Percentiles rank a stretch among this genome's conserved stretches.
These are phyloP conservation scores for Jatropha curcas DNA, from an alignment of 345 rosid species.

Conservation along the genomic window DNA sequence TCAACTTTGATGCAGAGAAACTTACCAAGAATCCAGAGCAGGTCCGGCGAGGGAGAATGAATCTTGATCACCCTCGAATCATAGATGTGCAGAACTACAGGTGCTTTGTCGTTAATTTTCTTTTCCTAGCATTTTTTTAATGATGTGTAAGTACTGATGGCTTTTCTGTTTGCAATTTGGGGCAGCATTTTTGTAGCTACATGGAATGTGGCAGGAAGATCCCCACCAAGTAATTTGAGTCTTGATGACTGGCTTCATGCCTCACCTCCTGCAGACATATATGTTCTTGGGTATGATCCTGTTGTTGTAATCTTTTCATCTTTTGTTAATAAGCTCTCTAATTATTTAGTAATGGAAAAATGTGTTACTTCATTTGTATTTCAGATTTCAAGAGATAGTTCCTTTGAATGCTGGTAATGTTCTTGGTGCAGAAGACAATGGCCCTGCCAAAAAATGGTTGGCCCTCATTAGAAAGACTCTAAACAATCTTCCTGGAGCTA, in stretches of 20 bases:
- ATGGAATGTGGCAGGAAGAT: conserved; percentile 98
- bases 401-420: conserved; percentile 96
- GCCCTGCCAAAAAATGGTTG: conserved; percentile 96
- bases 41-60: conserved; percentile 71
- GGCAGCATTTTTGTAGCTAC: conserved; percentile 87
- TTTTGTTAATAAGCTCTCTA: conserved; percentile 7
- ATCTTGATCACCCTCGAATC: conserved; percentile 89
- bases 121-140: background rate
- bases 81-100: conserved; percentile 95
- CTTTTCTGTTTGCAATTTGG: conserved; percentile 24
- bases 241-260: conserved; percentile 96
- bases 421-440: conserved; percentile 97
- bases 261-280: conserved; percentile 95
- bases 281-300: conserved; percentile 79
- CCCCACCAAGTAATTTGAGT: conserved; percentile 81
- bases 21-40: conserved; percentile 67
- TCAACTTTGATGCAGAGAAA: conserved; percentile 56
- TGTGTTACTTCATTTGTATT: conserved; percentile 1
- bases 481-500: conserved; percentile 85
- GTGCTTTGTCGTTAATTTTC: conserved; percentile 34
- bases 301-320: conserved; percentile 14
- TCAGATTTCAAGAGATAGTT: conserved; percentile 97
- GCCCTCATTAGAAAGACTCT: conserved; percentile 78
- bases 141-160: conserved; percentile 11
- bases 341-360: conserved; percentile 5